Evolutionary conservation across 257 asterid genomes (phyloP), one percentile per base, ranked within the genome.

Genomic region (Scutellaria minor): DNA sequence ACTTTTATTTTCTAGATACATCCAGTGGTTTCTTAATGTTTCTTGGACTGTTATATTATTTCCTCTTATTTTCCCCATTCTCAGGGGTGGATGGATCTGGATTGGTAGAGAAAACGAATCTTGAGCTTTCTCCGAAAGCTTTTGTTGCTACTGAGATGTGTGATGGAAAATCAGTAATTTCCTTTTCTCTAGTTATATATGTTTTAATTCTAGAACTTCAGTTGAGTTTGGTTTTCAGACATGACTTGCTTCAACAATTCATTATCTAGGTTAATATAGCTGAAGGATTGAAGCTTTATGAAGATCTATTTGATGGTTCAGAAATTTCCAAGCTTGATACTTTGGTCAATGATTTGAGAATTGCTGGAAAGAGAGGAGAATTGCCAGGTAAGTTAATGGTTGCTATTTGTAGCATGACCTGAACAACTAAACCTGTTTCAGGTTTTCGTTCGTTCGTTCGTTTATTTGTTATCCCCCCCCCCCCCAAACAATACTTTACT

Each of bases 221-320:
- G 71, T 58, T 69, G 81, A 77, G 64, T 52, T 69, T 65, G 63
- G 60, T 48, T 72, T 41, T 44, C 68, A 53, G 54, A 62, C 73
- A 54, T 66, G 72, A 64, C 59, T 66, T 75, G 64, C 76, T 63
- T 79, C 14, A 41, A 64, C 45, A 47, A 40, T 82, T 75, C 54
- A 73, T 63, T 64, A 54, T 70, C 10, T 71, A 93, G 97, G 87
- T 89, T 68, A 91, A 93, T 75, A 83, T 83, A 37, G 91, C 87
- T 70, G 97, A 91, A 73, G 97, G 98, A 66, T 59, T 93, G 88
- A 89, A 89, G 82, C 86, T 91, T 45, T 93, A 85, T 60, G 93
- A 89, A 76, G 84, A 84, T 72, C 60, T 87, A 54, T 35, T 91
- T 41, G 81, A 81, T 71, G 84, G 76, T 66, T 85, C 93, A 39